phyloP scores from a whole-genome alignment of 2,329 filamentous ascomycete genomes.

The Aspergillus piperis region DNA sequence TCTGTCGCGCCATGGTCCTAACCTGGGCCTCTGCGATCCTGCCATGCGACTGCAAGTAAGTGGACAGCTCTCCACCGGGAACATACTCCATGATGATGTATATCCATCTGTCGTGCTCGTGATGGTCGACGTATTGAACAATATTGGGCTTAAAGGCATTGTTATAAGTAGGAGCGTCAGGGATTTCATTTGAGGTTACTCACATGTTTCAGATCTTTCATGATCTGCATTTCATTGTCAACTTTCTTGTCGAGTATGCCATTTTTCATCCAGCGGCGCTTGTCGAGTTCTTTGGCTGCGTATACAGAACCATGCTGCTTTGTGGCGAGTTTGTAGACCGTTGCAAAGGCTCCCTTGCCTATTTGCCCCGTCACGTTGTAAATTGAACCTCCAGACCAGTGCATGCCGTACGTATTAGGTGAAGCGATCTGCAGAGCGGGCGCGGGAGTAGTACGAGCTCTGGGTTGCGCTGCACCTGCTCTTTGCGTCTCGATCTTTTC shows the following conservation, averaged over 20 bases:
- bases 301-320: slow-evolving; percentile 81
- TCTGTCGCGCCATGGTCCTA: slow-evolving; percentile 66
- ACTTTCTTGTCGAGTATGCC: slow-evolving; percentile 86
- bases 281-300: slow-evolving; percentile 93
- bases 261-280: slow-evolving; percentile 89
- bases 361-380: slow-evolving; percentile 84
- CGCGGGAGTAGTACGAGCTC: slow-evolving; percentile 25
- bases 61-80: slow-evolving; percentile 77
- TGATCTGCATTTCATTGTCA: slow-evolving; percentile 96
- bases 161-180: slow-evolving; percentile 14
- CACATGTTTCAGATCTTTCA: slow-evolving; percentile 81
- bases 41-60: slow-evolving; percentile 64
- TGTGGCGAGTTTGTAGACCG: slow-evolving; percentile 84
- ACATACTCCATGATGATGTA: slow-evolving; percentile 99
- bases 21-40: slow-evolving; percentile 67
- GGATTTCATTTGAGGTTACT: slow-evolving; percentile 35
- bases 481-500: slow-evolving; percentile 26
- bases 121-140: slow-evolving; percentile 85
- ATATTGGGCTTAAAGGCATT: slow-evolving; percentile 67
- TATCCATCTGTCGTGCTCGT: slow-evolving; percentile 76
- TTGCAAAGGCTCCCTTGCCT: slow-evolving; percentile 92
- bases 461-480: slow-evolving; percentile 24
- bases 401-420: slow-evolving; percentile 63
- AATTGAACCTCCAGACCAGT: slow-evolving; percentile 74
- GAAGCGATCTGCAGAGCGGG: slow-evolving; percentile 37